Evolutionary conservation across 1,284 basidiomycete species (phyloP).

Genomic region (Ganoderma boninense): DNA sequence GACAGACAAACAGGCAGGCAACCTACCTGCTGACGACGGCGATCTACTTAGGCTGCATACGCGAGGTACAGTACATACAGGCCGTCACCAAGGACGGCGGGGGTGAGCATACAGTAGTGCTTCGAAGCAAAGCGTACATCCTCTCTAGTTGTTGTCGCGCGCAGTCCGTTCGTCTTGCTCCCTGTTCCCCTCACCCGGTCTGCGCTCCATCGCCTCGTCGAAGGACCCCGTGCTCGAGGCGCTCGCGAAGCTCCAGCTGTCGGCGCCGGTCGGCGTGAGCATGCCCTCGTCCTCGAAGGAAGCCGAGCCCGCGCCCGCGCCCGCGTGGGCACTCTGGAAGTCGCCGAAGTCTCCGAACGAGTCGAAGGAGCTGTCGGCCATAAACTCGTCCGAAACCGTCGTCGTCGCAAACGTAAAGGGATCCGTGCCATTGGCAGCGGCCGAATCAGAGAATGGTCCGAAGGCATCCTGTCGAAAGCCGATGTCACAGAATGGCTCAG

Average conservation of each 20-base stretch:
- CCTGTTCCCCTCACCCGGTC: slow-evolving; percentile 25
- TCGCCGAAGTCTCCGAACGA: slow-evolving; percentile 82
- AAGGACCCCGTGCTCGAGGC: slow-evolving; percentile 47
- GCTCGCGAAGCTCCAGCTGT: slow-evolving; percentile 72
- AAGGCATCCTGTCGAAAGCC: slow-evolving; percentile 44
- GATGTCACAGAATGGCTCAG: neutral
- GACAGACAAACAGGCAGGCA: neutral
- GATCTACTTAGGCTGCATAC: slow-evolving; percentile 2
- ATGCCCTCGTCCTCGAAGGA: slow-evolving; percentile 54
- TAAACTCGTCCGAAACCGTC: slow-evolving; percentile 60
- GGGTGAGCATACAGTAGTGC: slow-evolving; percentile 24
- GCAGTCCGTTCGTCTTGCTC: slow-evolving; percentile 42
- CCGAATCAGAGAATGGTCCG: slow-evolving; percentile 78
- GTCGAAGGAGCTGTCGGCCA: slow-evolving; percentile 66
- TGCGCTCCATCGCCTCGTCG: slow-evolving; percentile 34
- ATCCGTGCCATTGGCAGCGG: slow-evolving; percentile 56
- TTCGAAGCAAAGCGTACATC: slow-evolving; percentile 16
- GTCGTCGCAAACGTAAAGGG: slow-evolving; percentile 68
- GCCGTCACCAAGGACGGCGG: neutral
- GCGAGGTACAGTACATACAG: slow-evolving; percentile 1
- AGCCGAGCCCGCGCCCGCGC: slow-evolving; percentile 36
- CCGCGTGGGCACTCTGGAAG: slow-evolving; percentile 62
- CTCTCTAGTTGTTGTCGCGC: slow-evolving; percentile 29
- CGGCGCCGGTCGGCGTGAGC: slow-evolving; percentile 64
- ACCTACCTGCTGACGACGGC: neutral